Evolutionary conservation across 768 basidiomycete genomes (phyloP), one percentile per base, ranked within the genome.

Genomic region (Naganishia randhawae): DNA sequence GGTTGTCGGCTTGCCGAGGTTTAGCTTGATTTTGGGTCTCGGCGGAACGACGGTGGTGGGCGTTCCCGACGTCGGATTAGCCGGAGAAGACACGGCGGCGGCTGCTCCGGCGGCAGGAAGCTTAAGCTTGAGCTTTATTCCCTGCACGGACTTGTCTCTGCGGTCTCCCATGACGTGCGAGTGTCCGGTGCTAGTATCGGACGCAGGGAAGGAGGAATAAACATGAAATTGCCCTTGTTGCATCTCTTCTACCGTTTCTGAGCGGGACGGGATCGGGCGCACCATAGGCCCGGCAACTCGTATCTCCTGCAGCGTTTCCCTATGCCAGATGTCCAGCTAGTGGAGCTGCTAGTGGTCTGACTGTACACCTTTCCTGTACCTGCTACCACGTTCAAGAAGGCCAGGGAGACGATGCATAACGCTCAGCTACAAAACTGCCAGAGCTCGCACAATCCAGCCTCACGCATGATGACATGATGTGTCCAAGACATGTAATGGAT

Each of bases 11-110:
- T 61, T 61, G 29, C 45, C 53, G 27, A 69, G 7, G 48, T 69
- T 69, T 27, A 69, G 53, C 64, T 66, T 69, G 69, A 69, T 63
- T 35, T 69, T 69, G n/a, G 51, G 57, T 25, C 50, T 61, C 22
- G 37, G 13, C 16, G 52, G 66, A 14, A 29, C 31, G 5, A 14
- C 22, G 13, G 51, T 8, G 17, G 50, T 16, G 6, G 37, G 10
- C 4, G 19, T 19, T 3, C 25, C 27, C 5, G 39, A 31, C 5
- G 22, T 62, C 11, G 5, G 27, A n/a, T 48, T 25, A 27, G 29
- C 48, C 29, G 33, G 14, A 11, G 13, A 2, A 17, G 57, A 25
- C 41, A 39, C 57, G 16, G 35, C 57, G 25, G 39, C 13, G n/a
- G 57, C 27, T n/a, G n/a, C n/a, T n/a, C n/a, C n/a, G 32, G 57